Evolutionary conservation across 2,329 filamentous ascomycete species (phyloP).

Genomic region (Diaporthe vaccinii): DNA sequence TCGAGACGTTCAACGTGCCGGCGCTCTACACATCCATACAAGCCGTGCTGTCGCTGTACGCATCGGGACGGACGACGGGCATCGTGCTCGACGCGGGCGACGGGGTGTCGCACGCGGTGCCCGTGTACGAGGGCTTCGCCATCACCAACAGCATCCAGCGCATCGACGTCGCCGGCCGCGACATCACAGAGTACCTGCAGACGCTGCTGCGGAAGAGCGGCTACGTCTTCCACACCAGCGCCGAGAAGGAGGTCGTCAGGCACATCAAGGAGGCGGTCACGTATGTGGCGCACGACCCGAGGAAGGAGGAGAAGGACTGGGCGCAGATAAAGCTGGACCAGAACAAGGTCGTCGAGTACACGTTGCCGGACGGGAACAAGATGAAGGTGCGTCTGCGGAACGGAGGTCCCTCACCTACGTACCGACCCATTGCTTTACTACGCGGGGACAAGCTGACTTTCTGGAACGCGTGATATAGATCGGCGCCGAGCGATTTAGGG

Average conservation of each 20-base stretch:
- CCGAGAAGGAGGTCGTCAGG: slow-evolving; percentile 98
- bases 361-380: slow-evolving; percentile 91
- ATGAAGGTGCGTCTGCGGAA: slow-evolving; percentile 75
- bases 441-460: background rate
- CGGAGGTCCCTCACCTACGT: background rate
- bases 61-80: slow-evolving; percentile 94
- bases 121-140: slow-evolving; percentile 97
- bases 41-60: slow-evolving; percentile 95
- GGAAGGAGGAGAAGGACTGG: slow-evolving; percentile 98
- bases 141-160: slow-evolving; percentile 95
- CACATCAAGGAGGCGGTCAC: slow-evolving; percentile 96
- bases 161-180: slow-evolving; percentile 95
- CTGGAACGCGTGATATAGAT: slow-evolving; percentile 65
- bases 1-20: slow-evolving; percentile 98
- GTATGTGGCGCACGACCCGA: slow-evolving; percentile 91
- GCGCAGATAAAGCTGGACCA: slow-evolving; percentile 81
- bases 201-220: slow-evolving; percentile 91
- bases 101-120: slow-evolving; percentile 96
- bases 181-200: slow-evolving; percentile 97
- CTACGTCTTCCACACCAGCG: slow-evolving; percentile 96
- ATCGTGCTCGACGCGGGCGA: slow-evolving; percentile 96
- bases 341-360: slow-evolving; percentile 87
- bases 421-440: background rate
- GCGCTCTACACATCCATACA: slow-evolving; percentile 97
- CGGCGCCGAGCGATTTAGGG: slow-evolving; percentile 93